Base-by-base conservation (phyloP, 495 filamentous ascomycete genomes). In the Penicillium subrubescens region DNA sequence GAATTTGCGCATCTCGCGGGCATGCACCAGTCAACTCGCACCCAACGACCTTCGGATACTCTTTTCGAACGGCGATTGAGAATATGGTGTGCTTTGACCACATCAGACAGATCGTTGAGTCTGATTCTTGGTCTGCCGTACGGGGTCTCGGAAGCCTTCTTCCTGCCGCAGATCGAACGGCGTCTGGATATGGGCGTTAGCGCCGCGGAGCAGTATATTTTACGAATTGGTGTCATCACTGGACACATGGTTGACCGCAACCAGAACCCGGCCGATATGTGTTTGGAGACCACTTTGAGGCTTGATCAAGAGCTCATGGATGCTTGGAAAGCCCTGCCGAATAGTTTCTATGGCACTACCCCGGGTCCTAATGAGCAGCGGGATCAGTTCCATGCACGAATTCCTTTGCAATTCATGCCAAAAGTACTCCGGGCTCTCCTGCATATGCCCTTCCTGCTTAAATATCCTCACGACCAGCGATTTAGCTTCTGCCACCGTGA, bases 391-490 rank as follows among this genome's bases (percentile, higher is more conserved):
- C 63, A 71, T n/a, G 72, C 76, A 19, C 73, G 73, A 3, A 41
- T 84, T 5, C 71, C 83, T 25, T 34, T 77, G 8, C 82, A 82
- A 54, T 83, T 87, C 50, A 72, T 73, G 62, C 81, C 77, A 54
- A 80, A 84, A 52, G 70, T 82, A 25, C 63, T 77, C 23, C 72
- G 79, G 2, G 73, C 80, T 41, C 65, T 83, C 51, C 75, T 87
- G 6, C 85, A 87, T 63, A 71, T 87, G 8, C 85, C 85, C 0
- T 83, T 81, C 65, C 84, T 87, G 81, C 71, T 87, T 12, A 81
- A 82, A 64, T 79, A 82, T 5, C 67, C 75, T 27, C 69, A 68
- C 7, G 79, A 84, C 54, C 67, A 69, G 19, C 73, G 69, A 21
- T 84, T 74, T 61, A 69, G 74, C 12, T 77, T 75, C 59, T 81